phyloP scores from a whole-genome alignment of 331 rosid genomes.

The Spiraea crenata region DNA sequence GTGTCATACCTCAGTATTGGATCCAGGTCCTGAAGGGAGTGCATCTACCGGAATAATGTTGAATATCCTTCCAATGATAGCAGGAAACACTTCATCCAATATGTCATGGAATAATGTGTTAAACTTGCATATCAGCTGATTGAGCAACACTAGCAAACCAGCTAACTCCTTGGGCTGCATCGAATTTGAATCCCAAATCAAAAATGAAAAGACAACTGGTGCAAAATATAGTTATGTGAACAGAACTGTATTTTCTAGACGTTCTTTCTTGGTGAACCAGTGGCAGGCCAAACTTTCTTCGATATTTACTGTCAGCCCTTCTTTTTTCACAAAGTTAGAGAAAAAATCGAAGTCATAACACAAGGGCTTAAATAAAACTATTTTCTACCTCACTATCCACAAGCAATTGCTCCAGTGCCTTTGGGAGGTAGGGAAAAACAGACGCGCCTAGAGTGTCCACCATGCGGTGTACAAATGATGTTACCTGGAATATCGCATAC shows the following conservation, averaged over 20 bases:
- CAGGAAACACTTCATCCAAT: slow-evolving; percentile 83
- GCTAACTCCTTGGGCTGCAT: slow-evolving; percentile 91
- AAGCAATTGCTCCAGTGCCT: slow-evolving; percentile 87
- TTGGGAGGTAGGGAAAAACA: slow-evolving; percentile 91
- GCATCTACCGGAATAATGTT: slow-evolving; percentile 69
- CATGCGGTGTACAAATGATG: slow-evolving; percentile 96
- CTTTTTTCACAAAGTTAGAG: slow-evolving; percentile 7
- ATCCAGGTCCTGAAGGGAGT: slow-evolving; percentile 77
- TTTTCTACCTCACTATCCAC: slow-evolving; percentile 77
- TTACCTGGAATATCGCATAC: slow-evolving; percentile 52
- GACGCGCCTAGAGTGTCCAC: slow-evolving; percentile 90
- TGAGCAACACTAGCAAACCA: slow-evolving; percentile 72
- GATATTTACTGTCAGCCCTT: neutral
- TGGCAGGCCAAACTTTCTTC: neutral
- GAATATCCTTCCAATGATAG: slow-evolving; percentile 67
- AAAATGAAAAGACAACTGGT: neutral
- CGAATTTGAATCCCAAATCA: slow-evolving; percentile 16
- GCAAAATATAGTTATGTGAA: neutral
- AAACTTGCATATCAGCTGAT: slow-evolving; percentile 97
- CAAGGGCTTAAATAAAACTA: slow-evolving; percentile 6
- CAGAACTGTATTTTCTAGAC: neutral
- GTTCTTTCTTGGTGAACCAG: neutral
- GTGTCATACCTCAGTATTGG: slow-evolving; percentile 77
- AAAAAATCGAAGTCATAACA: slow-evolving; percentile 4
- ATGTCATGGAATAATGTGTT: slow-evolving; percentile 59